Evolutionary conservation across 2,329 filamentous ascomycete species (phyloP).

Genomic region (Colletotrichum camelliae): DNA sequence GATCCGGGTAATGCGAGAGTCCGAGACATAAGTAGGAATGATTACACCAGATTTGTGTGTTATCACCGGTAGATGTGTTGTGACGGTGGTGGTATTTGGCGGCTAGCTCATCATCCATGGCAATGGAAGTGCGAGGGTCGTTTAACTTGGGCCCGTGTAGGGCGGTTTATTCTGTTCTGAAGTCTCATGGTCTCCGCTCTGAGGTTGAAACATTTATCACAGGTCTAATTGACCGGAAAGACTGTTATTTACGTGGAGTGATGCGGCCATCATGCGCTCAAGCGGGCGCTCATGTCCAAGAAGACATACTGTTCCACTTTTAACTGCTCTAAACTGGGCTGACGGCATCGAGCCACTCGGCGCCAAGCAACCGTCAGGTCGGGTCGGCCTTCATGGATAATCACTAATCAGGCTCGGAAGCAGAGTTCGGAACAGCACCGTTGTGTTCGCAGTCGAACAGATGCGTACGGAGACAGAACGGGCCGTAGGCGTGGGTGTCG

Average conservation of each 20-base stretch:
- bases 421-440: background rate
- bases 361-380: background rate
- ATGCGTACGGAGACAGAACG: background rate
- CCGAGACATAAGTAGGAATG: fast-evolving
- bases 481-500: background rate
- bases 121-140: background rate
- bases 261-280: background rate
- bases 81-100: background rate
- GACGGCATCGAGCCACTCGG: background rate
- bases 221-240: background rate
- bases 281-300: background rate
- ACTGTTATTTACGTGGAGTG: background rate
- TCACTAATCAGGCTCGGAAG: background rate
- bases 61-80: background rate
- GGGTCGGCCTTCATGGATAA: background rate
- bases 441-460: background rate
- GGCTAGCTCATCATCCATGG: background rate
- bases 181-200: background rate
- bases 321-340: background rate
- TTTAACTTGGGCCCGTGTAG: background rate
- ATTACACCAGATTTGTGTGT: fast-evolving
- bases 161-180: background rate
- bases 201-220: background rate
- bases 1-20: background rate
- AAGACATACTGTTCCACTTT: background rate